These are phyloP conservation scores for Paramecium caudatum DNA, from an alignment of 73 alveolate species.

Conservation along the genomic window DNA sequence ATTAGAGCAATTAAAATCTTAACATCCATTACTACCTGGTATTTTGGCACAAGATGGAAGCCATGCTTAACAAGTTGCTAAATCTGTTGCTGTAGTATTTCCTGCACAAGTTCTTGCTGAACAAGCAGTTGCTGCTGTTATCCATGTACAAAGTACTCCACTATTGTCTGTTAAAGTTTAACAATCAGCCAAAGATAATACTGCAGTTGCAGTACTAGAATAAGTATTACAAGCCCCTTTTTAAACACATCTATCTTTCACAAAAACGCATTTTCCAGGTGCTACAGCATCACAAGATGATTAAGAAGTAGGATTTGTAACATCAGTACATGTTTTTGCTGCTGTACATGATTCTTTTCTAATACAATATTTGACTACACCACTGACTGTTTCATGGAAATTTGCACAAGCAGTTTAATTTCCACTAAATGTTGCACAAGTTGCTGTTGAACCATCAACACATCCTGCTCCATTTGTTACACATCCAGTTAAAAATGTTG, in stretches of 20 bases:
- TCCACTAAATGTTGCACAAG: no score
- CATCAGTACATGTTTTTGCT: neutral
- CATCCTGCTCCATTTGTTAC: slow-evolving; percentile 55
- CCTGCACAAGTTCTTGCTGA: slow-evolving; percentile 12
- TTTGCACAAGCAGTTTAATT: neutral
- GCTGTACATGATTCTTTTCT: slow-evolving; percentile 2
- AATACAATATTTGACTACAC: neutral
- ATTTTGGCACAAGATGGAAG: neutral
- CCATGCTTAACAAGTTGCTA: neutral
- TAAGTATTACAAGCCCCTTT: neutral
- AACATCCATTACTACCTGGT: neutral
- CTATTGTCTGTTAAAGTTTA: neutral
- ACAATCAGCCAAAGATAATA: neutral
- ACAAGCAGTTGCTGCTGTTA: neutral
- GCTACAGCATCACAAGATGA: slow-evolving; percentile 11
- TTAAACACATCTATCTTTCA: neutral
- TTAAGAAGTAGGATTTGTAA: neutral
- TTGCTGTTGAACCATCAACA: neutral
- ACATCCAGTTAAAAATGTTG: neutral
- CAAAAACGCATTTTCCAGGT: neutral
- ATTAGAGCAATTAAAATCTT: neutral
- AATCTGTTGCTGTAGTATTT: neutral
- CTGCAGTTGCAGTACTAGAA: neutral
- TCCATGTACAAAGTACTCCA: neutral
- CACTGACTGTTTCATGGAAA: neutral